Evolutionary conservation across 305 asterid genomes (phyloP), one percentile per base, ranked within the genome.

Genomic region (Solanum chacoense): DNA sequence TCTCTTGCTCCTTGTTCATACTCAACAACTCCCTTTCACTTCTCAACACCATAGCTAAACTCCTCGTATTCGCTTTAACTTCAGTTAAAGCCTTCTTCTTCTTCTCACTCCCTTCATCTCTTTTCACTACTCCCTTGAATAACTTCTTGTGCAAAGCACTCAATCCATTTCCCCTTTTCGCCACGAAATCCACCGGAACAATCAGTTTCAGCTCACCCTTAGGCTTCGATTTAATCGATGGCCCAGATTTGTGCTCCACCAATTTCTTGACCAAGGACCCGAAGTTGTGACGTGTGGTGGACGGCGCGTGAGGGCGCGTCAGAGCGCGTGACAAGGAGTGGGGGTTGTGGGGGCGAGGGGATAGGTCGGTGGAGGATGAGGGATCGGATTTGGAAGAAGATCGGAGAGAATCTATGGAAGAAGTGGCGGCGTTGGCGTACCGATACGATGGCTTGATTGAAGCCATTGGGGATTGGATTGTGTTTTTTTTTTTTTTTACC

Each of bases 1-100:
- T 87, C 89, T 95, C 98, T 84, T 94, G 96, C 28, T 95, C 96
- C 85, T 95, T 94, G 22, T 91, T 95, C 93, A 89, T 80, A 88
- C 89, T 94, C 94, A 97, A 80, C 4, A 97, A 90, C 93, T 96
- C 99, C 94, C 99, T 93, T 91, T 97, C 99, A 90, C 99, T 95
- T 93, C 98, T 94, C 92, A 97, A 87, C 89, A 96, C 98, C 98
- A 94, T 96, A 3, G 94, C 97, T 91, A 97, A 91, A 28, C 97
- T 97, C 93, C 99, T 93, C 63, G 98, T 93, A 79, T 95, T 97
- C 73, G 89, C 92, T 87, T 94, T 94, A 37, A 94, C 95, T 80
- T 96, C 99, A 22, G 94, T 94, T 86, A 97, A 90, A 50, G 97
- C 98, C 92, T 65, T 67, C 36, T 72, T 29, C 92, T 95, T 97